Percentiles rank a stretch among this genome's conserved stretches.
phyloP scores from a whole-genome alignment of 176 grass and related monocot species.

The Eleusine coracana region DNA sequence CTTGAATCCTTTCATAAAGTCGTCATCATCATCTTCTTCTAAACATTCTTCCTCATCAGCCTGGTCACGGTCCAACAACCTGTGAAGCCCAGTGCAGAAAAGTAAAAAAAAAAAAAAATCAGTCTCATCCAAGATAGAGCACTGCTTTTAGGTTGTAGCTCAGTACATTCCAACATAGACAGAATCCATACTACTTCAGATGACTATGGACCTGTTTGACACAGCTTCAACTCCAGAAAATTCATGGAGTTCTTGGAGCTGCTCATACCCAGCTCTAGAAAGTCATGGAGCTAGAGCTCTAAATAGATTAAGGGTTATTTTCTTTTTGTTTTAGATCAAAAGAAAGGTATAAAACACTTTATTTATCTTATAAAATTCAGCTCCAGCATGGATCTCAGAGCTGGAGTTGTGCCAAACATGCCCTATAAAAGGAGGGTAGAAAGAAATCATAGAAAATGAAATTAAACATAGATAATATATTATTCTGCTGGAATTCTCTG shows the following conservation, averaged over 20 bases:
- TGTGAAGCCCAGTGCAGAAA: constrained; percentile 46
- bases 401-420: too few relatives aligned
- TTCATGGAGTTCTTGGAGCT: too few relatives aligned
- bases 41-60: constrained; percentile 77
- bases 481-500: constrained; percentile 13
- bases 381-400: too few relatives aligned
- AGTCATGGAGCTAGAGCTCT: too few relatives aligned
- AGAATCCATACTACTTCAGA: not conserved
- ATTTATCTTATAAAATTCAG: too few relatives aligned
- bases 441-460: constrained; percentile 4
- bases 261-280: too few relatives aligned
- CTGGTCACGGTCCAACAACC: constrained; percentile 93
- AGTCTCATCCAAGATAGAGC: constrained; percentile 10
- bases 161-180: constrained; percentile 6
- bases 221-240: too few relatives aligned
- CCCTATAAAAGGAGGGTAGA: not conserved
- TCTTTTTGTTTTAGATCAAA: too few relatives aligned
- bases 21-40: constrained; percentile 87
- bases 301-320: too few relatives aligned
- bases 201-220: not conserved
- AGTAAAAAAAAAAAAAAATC: not conserved
- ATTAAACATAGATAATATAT: not conserved
- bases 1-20: constrained; percentile 99
- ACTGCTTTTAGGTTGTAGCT: constrained; percentile 17
- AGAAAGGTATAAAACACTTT: too few relatives aligned